phyloP scores from a whole-genome alignment of 331 rosid genomes.

The Ulmus americana region DNA sequence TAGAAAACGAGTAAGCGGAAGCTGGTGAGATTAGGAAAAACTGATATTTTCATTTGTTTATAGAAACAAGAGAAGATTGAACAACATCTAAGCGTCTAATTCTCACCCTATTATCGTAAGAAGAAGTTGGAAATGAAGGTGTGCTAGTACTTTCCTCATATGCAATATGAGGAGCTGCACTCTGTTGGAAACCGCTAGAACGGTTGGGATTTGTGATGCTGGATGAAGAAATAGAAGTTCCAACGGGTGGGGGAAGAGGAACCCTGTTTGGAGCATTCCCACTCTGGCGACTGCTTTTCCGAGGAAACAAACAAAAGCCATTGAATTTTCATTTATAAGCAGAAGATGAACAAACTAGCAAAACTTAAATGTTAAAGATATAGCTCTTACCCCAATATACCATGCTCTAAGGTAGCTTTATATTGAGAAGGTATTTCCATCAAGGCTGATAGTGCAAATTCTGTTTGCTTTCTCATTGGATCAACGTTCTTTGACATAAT shows the following conservation, averaged over 20 bases:
- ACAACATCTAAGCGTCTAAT: neutral
- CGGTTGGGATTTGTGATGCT: conserved; percentile 22
- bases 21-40: neutral
- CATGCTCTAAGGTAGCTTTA: conserved; percentile 79
- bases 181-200: conserved; percentile 54
- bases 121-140: conserved; percentile 38
- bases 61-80: neutral
- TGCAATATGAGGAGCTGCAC: conserved; percentile 25
- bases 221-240: conserved; percentile 32
- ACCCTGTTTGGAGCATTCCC: conserved; percentile 55
- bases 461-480: conserved; percentile 44
- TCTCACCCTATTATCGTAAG: conserved; percentile 59
- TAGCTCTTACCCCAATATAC: conserved; percentile 62
- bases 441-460: conserved; percentile 75
- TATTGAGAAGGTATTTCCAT: conserved; percentile 98
- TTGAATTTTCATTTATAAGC: neutral
- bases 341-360: neutral
- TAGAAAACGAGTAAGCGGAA: neutral
- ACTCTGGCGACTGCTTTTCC: conserved; percentile 32
- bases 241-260: conserved; percentile 71
- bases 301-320: conserved; percentile 6
- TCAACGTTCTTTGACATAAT: conserved; percentile 60
- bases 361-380: neutral
- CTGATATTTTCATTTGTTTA: neutral
- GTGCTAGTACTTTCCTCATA: conserved; percentile 29